Evolutionary conservation across 495 filamentous ascomycete species (phyloP).

Genomic region (Xylaria telfairii): DNA sequence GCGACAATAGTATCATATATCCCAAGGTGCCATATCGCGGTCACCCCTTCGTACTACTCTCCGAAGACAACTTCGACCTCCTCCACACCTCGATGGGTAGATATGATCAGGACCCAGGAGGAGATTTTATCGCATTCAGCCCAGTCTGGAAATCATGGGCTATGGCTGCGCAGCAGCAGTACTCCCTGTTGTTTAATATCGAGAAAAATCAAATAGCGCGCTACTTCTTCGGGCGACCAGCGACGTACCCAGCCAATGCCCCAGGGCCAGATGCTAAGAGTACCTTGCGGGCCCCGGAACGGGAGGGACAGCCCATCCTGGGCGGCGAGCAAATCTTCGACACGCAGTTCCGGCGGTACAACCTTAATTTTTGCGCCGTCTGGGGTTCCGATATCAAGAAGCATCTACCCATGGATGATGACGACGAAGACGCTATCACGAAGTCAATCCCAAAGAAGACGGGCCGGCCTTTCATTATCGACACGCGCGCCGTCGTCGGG

Average conservation of each 20-base stretch:
- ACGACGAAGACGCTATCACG: slow-evolving; percentile 44
- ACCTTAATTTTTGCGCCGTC: slow-evolving; percentile 56
- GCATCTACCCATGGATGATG: slow-evolving; percentile 40
- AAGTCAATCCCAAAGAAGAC: slow-evolving; percentile 32
- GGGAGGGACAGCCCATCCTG: neutral
- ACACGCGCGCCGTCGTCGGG: slow-evolving; percentile 58
- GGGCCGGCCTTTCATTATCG: slow-evolving; percentile 51
- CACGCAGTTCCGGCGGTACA: slow-evolving; percentile 52
- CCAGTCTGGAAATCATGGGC: slow-evolving; percentile 54
- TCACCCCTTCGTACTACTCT: slow-evolving; percentile 54
- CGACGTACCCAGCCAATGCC: slow-evolving; percentile 28
- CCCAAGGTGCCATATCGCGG: slow-evolving; percentile 42
- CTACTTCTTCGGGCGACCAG: slow-evolving; percentile 55
- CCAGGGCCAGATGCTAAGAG: slow-evolving; percentile 30
- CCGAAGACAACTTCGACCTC: slow-evolving; percentile 45
- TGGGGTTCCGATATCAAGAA: slow-evolving; percentile 51
- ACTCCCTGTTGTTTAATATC: slow-evolving; percentile 60
- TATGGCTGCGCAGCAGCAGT: slow-evolving; percentile 61
- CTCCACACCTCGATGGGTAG: slow-evolving; percentile 50
- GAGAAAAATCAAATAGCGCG: slow-evolving; percentile 51
- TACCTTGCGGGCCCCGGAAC: slow-evolving; percentile 25
- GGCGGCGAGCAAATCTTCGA: slow-evolving; percentile 52
- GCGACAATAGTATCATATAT: slow-evolving; percentile 36
- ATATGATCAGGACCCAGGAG: slow-evolving; percentile 37
- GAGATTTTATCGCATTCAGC: slow-evolving; percentile 37